Base-by-base conservation (phyloP, 441 rosid species). In the Melastoma candidum region DNA sequence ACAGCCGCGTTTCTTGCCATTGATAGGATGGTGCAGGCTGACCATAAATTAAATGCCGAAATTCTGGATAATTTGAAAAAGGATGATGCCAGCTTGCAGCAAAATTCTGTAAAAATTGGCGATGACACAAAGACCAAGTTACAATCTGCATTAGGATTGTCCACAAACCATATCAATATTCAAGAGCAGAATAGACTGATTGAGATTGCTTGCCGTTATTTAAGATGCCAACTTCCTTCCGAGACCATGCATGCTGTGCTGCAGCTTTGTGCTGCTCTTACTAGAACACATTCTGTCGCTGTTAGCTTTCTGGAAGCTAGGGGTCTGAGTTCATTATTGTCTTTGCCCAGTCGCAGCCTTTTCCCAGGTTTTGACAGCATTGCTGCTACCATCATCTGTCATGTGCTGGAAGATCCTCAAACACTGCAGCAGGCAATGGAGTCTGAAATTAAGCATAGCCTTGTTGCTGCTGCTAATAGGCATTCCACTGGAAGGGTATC, bases 391-490 rank as follows among this genome's bases (percentile, higher is more conserved):
- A 86, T 93, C 25, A 78, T 89, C 69, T 88, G 99, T 27, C 97
- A 93, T 55, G 79, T 84, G 68, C 95, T 93, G 61, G 99, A 93
- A 74, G 99, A 93, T 81, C 93, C 99, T 26, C 95, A 84, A 66
- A 93, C 99, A 56, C 85, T 93, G 59, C 97, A 89, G 78, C 99
- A 83, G 73, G 97, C 96, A 46, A 93, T 93, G 99, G 99, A 93
- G 78, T 78, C 90, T 74, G 99, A 89, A 77, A 93, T 93, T 66
- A 82, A 75, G 74, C 99, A 84, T 61, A 84, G 70, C 62, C 85
- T 93, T 62, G 80, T 82, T 52, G 77, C 90, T 68, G 84, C 83
- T 63, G 90, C 97, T 53, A 86, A 78, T 63, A 77, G 99, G 70
- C 90, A 93, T 69, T 61, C 93, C 44, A 89, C 74, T 73, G 93